Conservation (phyloP, 129 eudicot genomes). For the Artemisia argyi region DNA sequence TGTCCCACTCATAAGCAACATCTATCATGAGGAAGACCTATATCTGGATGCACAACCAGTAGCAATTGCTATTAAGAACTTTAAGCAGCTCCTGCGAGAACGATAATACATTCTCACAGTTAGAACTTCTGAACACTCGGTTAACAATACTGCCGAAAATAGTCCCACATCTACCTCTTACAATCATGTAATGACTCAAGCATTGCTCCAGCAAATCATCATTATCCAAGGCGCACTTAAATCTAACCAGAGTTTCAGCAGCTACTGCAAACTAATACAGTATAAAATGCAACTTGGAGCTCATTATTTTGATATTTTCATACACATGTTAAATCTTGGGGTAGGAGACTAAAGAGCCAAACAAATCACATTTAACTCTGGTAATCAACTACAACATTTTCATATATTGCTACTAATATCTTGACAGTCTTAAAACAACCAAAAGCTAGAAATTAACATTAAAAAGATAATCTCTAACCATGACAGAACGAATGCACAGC, state of each 20-base stretch:
- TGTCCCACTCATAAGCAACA: no score
- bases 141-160: neutral
- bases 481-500: neutral
- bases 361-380: slow-evolving; percentile 13
- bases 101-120: neutral
- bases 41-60: no score
- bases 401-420: neutral
- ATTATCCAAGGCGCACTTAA: neutral
- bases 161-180: neutral
- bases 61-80: no score
- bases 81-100: no score
- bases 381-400: slow-evolving; percentile 16
- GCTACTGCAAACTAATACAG: no score
- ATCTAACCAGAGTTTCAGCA: neutral
- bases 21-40: no score
- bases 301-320: no score
- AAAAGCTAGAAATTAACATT: no score
- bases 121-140: neutral
- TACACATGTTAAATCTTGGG: no score
- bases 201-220: neutral
- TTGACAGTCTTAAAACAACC: neutral
- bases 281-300: no score
- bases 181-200: no score
- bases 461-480: neutral
- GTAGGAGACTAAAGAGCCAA: neutral